Evolutionary conservation across 305 asterid species (phyloP).

Genomic region (Rubia balearica): DNA sequence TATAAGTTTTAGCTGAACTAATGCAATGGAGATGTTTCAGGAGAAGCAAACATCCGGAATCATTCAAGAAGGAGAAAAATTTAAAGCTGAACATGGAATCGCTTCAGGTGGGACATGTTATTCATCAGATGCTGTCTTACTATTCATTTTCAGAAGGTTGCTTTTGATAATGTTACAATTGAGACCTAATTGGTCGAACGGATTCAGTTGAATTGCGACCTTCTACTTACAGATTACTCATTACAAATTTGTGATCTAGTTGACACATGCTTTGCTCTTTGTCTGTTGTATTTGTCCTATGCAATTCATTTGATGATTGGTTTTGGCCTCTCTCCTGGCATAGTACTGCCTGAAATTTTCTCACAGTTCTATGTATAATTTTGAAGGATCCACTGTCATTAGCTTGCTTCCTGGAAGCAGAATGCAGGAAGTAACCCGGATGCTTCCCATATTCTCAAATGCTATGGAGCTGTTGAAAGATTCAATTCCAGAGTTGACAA

Average conservation of each 20-base stretch:
- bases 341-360: neutral
- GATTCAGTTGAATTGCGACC: neutral
- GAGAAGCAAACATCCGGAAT: slow-evolving; percentile 29
- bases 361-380: slow-evolving; percentile 1
- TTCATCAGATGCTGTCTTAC: slow-evolving; percentile 14
- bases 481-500: slow-evolving; percentile 38
- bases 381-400: slow-evolving; percentile 61
- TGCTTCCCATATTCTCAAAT: slow-evolving; percentile 63
- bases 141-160: slow-evolving; percentile 3
- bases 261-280: neutral
- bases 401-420: slow-evolving; percentile 95
- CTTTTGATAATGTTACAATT: neutral
- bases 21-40: slow-evolving; percentile 23
- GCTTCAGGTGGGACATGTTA: slow-evolving; percentile 44
- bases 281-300: neutral
- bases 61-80: slow-evolving; percentile 52
- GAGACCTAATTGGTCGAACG: neutral
- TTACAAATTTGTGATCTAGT: neutral
- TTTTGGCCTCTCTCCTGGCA: neutral
- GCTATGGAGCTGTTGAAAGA: slow-evolving; percentile 51
- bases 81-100: slow-evolving; percentile 49
- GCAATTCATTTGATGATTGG: neutral
- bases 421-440: slow-evolving; percentile 78
- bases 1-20: neutral
- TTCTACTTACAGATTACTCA: neutral